phyloP scores from a whole-genome alignment of 192 early-diverging fungal genomes.

The Thoreauomyces humboldtii region DNA sequence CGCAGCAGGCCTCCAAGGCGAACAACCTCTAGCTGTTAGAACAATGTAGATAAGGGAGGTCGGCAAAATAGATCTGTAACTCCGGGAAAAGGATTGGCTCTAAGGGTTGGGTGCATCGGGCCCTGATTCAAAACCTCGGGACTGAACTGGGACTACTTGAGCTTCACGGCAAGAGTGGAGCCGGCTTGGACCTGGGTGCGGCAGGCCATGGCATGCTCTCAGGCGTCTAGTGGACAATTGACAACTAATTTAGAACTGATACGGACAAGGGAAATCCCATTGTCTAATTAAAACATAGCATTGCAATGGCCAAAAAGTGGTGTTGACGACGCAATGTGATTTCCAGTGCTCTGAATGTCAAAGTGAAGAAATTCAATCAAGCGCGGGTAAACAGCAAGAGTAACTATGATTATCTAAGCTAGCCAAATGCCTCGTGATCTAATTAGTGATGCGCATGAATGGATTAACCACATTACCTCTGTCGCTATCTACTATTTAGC shows the following conservation, averaged over 20 bases:
- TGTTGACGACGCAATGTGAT: slow-evolving; percentile 72
- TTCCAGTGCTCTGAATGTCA: slow-evolving; percentile 85
- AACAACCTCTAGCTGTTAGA: slow-evolving; percentile 84
- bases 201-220: slow-evolving; percentile 10
- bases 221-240: slow-evolving; percentile 47
- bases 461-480: slow-evolving; percentile 58
- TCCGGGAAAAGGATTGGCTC: slow-evolving; percentile 83
- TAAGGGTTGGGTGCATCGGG: slow-evolving; percentile 66
- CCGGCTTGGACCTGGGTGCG: not conserved
- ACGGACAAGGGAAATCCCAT: slow-evolving; percentile 79
- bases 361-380: slow-evolving; percentile 66
- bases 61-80: slow-evolving; percentile 84
- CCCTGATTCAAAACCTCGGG: slow-evolving; percentile 20
- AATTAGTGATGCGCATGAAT: slow-evolving; percentile 74
- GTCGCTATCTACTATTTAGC: slow-evolving; percentile 57
- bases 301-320: slow-evolving; percentile 73
- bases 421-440: slow-evolving; percentile 46
- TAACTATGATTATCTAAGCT: slow-evolving; percentile 82
- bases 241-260: slow-evolving; percentile 78
- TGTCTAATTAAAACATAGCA: slow-evolving; percentile 88
- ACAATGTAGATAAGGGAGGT: slow-evolving; percentile 83
- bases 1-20: slow-evolving; percentile 76
- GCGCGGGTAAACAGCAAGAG: slow-evolving; percentile 75
- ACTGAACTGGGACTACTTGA: slow-evolving; percentile 23
- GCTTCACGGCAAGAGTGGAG: slow-evolving; percentile 19